Base-by-base conservation (phyloP, 768 basidiomycete genomes). In the Boletus insuetus region DNA sequence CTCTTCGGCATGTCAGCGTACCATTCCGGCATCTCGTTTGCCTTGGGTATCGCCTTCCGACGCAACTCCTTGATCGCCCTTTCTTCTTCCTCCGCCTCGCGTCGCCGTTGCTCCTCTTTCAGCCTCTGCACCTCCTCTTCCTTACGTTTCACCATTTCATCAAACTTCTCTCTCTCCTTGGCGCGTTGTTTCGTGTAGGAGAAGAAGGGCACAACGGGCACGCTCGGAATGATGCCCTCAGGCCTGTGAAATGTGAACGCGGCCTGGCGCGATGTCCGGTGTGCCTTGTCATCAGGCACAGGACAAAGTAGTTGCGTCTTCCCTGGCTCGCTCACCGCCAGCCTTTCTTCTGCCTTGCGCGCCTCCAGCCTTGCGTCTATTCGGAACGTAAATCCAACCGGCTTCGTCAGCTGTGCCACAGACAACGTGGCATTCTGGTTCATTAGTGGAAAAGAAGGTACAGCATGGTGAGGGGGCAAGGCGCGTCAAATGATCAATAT, bases 11-110 rank as follows among this genome's bases (percentile, higher is more conserved):
- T 82, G 41, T 79, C 79, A 60, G 80, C 83, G 63, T 91, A 91
- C 89, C 89, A 91, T 59, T 83, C 85, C 12, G 89, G 89, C 24
- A 91, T 78, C 62, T 81, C 82, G 66, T 89, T 78, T 44, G 89
- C 89, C 69, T 76, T 82, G 22, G 86, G 85, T 44, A 91, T 73
- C 17, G 85, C 79, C 59, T 75, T 78, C 74, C 77, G 81, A 66
- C 89, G 73, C 64, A 87, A 56, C 73, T 84, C 86, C 65, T 68
- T 77, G 55, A 87, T 67, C 72, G 82, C 84, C 67, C 68, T 70
- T 69, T 82, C 84, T 70, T 88, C 86, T 61, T 80, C 75, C 64
- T 76, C 75, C 64, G 77, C 82, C 63, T 74, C 69, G 63, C 74
- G 74, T 64, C 69, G 70, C 57, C 79, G 73, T 60, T 68, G 69